phyloP scores from a whole-genome alignment of 345 rosid genomes.

The Pistacia vera region DNA sequence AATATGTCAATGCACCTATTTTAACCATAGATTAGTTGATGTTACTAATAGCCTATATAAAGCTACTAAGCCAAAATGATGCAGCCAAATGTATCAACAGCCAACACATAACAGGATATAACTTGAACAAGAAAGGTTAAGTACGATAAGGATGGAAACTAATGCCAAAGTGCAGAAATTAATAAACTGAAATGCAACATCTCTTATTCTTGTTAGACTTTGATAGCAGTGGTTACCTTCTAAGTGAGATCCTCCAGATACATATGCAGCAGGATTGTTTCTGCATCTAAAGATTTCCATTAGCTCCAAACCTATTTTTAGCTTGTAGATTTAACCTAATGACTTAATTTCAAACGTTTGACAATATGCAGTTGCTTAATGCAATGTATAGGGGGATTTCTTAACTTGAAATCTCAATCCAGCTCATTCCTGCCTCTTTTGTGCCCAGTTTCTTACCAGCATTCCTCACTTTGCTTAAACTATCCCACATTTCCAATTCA shows the following conservation, averaged over 20 bases:
- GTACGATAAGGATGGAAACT: no score
- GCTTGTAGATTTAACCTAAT: neutral
- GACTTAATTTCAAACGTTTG: slow-evolving; percentile 1
- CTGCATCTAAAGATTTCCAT: neutral
- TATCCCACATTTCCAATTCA: slow-evolving; percentile 65
- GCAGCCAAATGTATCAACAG: no score
- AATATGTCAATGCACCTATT: no score
- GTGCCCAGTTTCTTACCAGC: slow-evolving; percentile 46
- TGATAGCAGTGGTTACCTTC: neutral
- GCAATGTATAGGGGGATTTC: neutral
- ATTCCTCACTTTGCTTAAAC: slow-evolving; percentile 55
- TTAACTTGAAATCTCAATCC: slow-evolving; percentile 49
- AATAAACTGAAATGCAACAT: neutral
- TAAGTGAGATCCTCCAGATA: neutral
- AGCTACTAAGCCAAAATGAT: no score
- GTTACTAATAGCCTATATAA: no score
- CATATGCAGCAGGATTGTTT: neutral
- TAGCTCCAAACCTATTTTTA: neutral
- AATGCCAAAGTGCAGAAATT: neutral
- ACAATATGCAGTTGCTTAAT: neutral
- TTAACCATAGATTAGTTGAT: no score
- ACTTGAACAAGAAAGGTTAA: no score
- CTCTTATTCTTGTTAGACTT: neutral
- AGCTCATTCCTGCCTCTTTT: slow-evolving; percentile 66
- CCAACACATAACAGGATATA: no score